Base-by-base conservation (phyloP, 768 basidiomycete genomes). In the Holtermanniella nyarrowii region DNA sequence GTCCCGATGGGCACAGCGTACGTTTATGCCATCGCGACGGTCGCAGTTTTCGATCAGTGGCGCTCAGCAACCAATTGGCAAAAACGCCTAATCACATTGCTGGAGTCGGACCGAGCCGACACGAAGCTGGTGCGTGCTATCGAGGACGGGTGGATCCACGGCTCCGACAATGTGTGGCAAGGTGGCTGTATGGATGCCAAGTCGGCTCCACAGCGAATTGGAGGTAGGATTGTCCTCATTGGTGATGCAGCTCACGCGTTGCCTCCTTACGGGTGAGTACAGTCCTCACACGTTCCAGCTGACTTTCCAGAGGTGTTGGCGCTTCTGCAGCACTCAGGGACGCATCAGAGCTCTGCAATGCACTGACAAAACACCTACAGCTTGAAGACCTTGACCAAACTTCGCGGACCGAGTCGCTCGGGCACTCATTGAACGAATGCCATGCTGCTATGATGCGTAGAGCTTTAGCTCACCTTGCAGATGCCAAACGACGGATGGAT, bases 191-290 rank as follows among this genome's bases (percentile, higher is more conserved):
- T 11, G 3, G 10, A 4, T 10, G 26, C 26, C 11, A 39, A 41
- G 41, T n/a, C 11, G 2, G 26, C 40, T 37, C 25, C 40, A 3
- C 40, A 22, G n/a, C 27, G 18, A 3, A 37, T 18, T 7, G 26
- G 39, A 1, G 52, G 52, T 14, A 49, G 44, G 22, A 39, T 44
- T 5, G 47, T 57, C 4, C 26, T 57, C n/a, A 43, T 53, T 18
- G 56, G 56, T 3, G 56, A 57, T 54, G 52, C 56, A 5, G 48
- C 44, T 23, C 56, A 57, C 40, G 48, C 44, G 5, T 49, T 57
- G 48, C 56, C 56, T 3, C 52, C 56, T 22, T 44, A 41, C 5
- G 53, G 39, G 56, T 57, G 42, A 47, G 56, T 57, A 18, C n/a
- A 44, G 18, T 44, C 7, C 12, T 44, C 42, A 18, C 18, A 40